These are phyloP conservation scores for Scutellaria minor DNA, from an alignment of 257 asterid species.

Conservation along the genomic window DNA sequence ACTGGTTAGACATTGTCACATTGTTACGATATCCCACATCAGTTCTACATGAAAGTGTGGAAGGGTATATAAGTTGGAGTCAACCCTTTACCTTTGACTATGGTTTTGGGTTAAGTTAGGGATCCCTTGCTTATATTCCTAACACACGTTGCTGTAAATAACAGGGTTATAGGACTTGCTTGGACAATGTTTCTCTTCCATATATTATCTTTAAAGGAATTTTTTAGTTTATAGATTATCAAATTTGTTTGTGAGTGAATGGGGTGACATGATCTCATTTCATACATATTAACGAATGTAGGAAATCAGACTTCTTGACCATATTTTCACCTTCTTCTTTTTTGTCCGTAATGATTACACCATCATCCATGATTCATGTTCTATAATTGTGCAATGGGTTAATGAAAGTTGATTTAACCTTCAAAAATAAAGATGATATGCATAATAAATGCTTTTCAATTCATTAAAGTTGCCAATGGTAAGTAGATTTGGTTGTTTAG, in stretches of 20 bases:
- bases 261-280: neutral
- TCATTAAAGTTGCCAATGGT: slow-evolving; percentile 8
- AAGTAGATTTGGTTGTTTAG: neutral
- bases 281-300: neutral
- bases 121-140: too few relatives aligned
- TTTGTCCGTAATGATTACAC: neutral
- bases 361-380: neutral
- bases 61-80: too few relatives aligned
- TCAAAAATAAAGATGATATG: neutral
- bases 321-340: neutral
- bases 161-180: too few relatives aligned
- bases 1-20: too few relatives aligned
- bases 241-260: too few relatives aligned
- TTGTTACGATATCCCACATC: too few relatives aligned
- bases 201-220: neutral
- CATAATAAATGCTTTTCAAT: too few relatives aligned
- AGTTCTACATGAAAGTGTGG: too few relatives aligned
- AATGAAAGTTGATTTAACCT: neutral
- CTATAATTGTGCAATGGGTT: neutral
- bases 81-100: too few relatives aligned
- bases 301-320: neutral
- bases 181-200: neutral
- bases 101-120: too few relatives aligned
- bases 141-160: too few relatives aligned
- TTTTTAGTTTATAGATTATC: neutral